Evolutionary conservation across 2,329 filamentous ascomycete species (phyloP).

Genomic region (Neofusicoccum cordaticola): DNA sequence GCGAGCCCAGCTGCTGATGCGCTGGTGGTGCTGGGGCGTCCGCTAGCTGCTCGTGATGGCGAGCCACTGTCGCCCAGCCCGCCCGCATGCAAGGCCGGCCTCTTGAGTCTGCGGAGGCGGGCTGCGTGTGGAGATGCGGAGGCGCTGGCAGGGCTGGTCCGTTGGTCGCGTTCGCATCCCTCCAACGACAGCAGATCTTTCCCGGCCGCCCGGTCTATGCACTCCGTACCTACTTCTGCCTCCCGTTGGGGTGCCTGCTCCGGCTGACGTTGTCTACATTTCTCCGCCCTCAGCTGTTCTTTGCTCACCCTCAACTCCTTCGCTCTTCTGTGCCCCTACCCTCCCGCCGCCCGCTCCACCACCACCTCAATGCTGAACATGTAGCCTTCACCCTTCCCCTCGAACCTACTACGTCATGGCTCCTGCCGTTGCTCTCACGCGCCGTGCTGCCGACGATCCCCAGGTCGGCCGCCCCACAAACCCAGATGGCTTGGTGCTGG

Average conservation of each 20-base stretch:
- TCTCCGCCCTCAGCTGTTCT: neutral
- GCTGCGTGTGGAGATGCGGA: neutral
- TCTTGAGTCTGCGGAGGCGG: neutral
- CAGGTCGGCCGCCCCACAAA: slow-evolving; percentile 31
- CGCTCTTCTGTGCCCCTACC: neutral
- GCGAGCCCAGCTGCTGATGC: neutral
- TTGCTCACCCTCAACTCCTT: neutral
- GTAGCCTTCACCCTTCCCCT: neutral
- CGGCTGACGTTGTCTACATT: neutral
- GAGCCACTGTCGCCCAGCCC: neutral
- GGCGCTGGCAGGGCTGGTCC: neutral
- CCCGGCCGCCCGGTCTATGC: slow-evolving; percentile 4
- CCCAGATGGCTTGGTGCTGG: slow-evolving; percentile 34
- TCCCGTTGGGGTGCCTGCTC: slow-evolving; percentile 8
- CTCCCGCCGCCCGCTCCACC: neutral
- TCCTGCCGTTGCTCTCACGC: neutral
- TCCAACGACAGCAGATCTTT: neutral
- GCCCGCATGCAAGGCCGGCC: neutral
- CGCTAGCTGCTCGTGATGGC: neutral
- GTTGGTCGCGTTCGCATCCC: neutral
- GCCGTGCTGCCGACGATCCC: neutral
- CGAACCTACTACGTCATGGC: neutral
- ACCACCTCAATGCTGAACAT: neutral
- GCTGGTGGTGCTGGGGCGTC: neutral
- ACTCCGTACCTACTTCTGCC: neutral